These are phyloP conservation scores for Termitomyces sp. DNA, from an alignment of 768 basidiomycete genomes.

Conservation along the genomic window DNA sequence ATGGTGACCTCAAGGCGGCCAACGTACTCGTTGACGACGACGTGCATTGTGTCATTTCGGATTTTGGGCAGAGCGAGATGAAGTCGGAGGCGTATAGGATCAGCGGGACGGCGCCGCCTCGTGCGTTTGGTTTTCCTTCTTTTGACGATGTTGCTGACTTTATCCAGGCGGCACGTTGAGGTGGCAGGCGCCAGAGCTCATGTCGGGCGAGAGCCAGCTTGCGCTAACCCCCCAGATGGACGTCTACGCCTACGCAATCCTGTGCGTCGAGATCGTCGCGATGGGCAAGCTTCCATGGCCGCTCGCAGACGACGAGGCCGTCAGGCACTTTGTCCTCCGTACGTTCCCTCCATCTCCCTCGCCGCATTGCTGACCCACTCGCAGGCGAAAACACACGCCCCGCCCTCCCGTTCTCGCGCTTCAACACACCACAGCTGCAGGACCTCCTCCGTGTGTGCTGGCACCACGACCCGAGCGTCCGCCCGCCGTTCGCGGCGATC, in stretches of 20 bases:
- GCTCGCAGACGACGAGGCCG: conserved; percentile 41
- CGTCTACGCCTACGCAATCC: conserved; percentile 65
- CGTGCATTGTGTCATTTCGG: conserved; percentile 65
- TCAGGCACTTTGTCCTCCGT: conserved; percentile 49
- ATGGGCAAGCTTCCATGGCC: conserved; percentile 61
- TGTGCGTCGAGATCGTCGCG: conserved; percentile 56
- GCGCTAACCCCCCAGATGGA: conserved; percentile 50
- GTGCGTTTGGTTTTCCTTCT: conserved; percentile 27
- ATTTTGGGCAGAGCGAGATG: conserved; percentile 82
- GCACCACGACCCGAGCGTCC: conserved; percentile 39
- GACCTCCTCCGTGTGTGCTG: conserved; percentile 52
- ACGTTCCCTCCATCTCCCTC: conserved; percentile 9
- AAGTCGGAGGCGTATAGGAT: conserved; percentile 63
- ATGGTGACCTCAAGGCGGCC: conserved; percentile 72
- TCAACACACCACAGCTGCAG: conserved; percentile 28
- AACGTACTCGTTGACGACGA: conserved; percentile 77
- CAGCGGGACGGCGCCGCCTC: conserved; percentile 41
- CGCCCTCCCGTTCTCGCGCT: neutral
- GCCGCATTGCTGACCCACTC: conserved; percentile 7
- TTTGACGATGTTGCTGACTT: neutral
- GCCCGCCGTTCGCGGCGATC: conserved; percentile 51
- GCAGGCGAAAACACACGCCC: neutral
- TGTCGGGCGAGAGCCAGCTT: conserved; percentile 24
- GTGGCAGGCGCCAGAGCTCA: conserved; percentile 70
- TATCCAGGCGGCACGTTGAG: conserved; percentile 46